Evolutionary conservation across 371 early-diverging fungal genomes (phyloP).

Genomic region (Mycotypha africana): DNA sequence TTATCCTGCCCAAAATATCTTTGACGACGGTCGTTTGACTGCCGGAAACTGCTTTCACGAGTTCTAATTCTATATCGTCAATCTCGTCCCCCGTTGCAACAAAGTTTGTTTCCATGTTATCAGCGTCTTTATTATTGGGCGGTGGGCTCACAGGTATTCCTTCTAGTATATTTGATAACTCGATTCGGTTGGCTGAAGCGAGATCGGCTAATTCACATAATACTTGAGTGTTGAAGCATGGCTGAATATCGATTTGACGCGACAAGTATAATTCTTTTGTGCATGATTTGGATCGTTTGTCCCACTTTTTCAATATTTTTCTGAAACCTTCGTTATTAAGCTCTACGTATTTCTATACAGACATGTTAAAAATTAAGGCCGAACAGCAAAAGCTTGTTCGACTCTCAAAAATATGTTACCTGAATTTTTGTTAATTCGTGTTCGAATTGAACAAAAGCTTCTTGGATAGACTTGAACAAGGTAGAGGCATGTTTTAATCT

Average conservation of each 20-base stretch:
- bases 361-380: background rate
- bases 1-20: conserved; percentile 57
- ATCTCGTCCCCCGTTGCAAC: conserved; percentile 38
- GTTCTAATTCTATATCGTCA: conserved; percentile 61
- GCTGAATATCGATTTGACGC: conserved; percentile 92
- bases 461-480: conserved; percentile 64
- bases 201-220: conserved; percentile 84
- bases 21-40: conserved; percentile 44
- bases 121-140: conserved; percentile 1
- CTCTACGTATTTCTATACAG: conserved; percentile 94
- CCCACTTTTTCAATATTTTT: conserved; percentile 98
- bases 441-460: conserved; percentile 88
- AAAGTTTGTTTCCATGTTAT: too few species aligned
- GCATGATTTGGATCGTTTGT: conserved; percentile 90
- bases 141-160: conserved; percentile 26
- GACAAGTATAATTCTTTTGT: conserved; percentile 94
- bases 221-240: conserved; percentile 90
- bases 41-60: conserved; percentile 48
- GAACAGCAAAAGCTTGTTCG: too few species aligned
- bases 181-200: conserved; percentile 63
- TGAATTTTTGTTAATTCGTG: conserved; percentile 92
- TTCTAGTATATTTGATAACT: conserved; percentile 50
- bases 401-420: conserved; percentile 33
- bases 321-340: conserved; percentile 93
- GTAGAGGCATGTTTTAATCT: conserved; percentile 52